A percentile compares a stretch with the other conserved stretches of the same genome.
Evolutionary conservation across 2,329 filamentous ascomycete genomes (phyloP).

Genomic region (Penicillium hesseltinei): DNA sequence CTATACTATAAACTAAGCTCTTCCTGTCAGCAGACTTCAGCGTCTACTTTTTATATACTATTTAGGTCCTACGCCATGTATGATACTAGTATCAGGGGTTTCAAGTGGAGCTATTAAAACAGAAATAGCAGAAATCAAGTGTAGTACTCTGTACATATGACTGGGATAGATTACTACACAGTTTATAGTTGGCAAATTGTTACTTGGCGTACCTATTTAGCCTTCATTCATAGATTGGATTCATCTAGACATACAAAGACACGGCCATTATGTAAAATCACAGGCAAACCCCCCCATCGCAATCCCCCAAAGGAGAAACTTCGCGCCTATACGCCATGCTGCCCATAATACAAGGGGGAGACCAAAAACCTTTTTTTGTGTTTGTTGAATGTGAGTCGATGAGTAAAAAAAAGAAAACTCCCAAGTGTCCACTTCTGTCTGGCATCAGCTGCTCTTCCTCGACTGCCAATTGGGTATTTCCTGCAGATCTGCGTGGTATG

Average conservation of each 20-base stretch:
- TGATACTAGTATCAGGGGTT: neutral
- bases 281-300: slow-evolving; percentile 17
- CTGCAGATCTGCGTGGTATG: neutral
- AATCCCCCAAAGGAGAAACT: slow-evolving; percentile 27
- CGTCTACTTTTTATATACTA: neutral
- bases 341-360: slow-evolving; percentile 36
- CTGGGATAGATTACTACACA: no score
- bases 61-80: no score
- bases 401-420: slow-evolving; percentile 19
- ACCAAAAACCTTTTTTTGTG: slow-evolving; percentile 30
- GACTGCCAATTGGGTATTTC: neutral
- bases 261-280: slow-evolving; percentile 25
- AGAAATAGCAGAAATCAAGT: no score
- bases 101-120: neutral
- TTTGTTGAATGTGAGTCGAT: slow-evolving; percentile 10
- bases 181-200: neutral
- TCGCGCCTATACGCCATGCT: slow-evolving; percentile 43
- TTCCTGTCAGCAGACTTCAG: neutral
- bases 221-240: slow-evolving; percentile 13
- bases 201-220: no score
- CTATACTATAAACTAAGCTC: neutral
- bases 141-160: no score
- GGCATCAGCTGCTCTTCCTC: slow-evolving; percentile 2
- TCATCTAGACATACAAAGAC: slow-evolving; percentile 21
- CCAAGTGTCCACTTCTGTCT: slow-evolving; percentile 17